phyloP scores from a whole-genome alignment of 371 early-diverging fungal genomes.

The Syncephalis fuscata region DNA sequence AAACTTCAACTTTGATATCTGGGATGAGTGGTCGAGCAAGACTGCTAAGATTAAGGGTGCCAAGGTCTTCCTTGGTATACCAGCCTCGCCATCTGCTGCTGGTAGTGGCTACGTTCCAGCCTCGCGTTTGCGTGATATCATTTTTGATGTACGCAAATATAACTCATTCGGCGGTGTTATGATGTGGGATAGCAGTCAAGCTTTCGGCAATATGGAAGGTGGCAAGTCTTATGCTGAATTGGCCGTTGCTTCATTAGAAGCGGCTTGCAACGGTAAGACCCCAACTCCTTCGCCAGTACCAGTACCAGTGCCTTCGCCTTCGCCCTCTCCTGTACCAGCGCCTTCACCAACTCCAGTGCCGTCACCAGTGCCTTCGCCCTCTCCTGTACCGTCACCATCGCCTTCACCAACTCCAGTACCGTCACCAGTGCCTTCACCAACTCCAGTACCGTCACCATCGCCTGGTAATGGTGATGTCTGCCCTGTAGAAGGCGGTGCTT shows the following conservation, averaged over 20 bases:
- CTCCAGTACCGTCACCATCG: neutral
- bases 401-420: neutral
- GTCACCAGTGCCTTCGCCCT: neutral
- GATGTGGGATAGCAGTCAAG: constrained; percentile 37
- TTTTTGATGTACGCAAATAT: constrained; percentile 17
- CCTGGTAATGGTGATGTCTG: neutral
- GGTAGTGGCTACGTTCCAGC: constrained; percentile 30
- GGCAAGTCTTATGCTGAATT: neutral
- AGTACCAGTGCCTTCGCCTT: neutral
- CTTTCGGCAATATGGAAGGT: neutral
- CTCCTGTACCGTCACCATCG: neutral
- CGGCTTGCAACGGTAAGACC: neutral
- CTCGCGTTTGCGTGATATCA: constrained; percentile 16
- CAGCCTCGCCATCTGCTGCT: constrained; percentile 32
- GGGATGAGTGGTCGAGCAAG: constrained; percentile 36
- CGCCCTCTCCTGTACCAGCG: neutral
- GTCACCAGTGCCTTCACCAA: neutral
- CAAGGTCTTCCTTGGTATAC: constrained; percentile 37
- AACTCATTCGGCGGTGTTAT: constrained; percentile 42
- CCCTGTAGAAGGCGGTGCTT: constrained; percentile 2
- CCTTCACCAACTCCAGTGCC: neutral
- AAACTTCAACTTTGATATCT: constrained; percentile 35
- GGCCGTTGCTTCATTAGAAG: neutral
- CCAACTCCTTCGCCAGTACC: neutral
- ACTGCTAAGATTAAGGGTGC: constrained; percentile 35